These are phyloP conservation scores for Trichoderma gracile DNA, from an alignment of 2,329 filamentous ascomycete species.

Conservation along the genomic window DNA sequence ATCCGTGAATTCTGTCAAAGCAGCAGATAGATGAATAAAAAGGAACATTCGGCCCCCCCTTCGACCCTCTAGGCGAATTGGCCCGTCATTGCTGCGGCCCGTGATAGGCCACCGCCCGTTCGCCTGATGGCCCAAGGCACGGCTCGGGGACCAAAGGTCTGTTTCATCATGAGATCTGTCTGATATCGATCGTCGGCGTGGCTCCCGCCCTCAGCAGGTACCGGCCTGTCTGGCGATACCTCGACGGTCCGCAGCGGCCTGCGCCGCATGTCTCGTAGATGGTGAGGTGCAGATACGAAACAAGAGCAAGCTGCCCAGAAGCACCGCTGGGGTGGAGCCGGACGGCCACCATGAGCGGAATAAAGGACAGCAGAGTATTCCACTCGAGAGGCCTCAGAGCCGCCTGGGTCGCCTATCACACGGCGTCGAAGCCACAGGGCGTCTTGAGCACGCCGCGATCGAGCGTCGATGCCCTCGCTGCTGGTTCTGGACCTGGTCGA, in stretches of 20 bases:
- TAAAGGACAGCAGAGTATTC: conserved; percentile 3
- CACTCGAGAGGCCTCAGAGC: conserved; percentile 15
- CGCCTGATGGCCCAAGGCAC: conserved; percentile 10
- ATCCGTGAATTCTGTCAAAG: too few species aligned
- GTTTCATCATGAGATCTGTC: conserved; percentile 26
- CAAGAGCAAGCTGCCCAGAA: background rate
- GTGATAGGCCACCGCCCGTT: conserved; percentile 13
- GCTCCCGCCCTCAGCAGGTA: background rate
- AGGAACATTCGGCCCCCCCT: background rate
- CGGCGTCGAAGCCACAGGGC: background rate
- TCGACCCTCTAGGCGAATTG: conserved; percentile 9
- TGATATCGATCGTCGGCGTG: conserved; percentile 24
- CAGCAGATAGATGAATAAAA: background rate
- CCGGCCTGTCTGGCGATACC: conserved; percentile 8
- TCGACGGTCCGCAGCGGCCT: background rate
- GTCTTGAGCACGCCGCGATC: background rate
- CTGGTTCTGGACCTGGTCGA: background rate
- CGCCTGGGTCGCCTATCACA: background rate
- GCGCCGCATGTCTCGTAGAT: conserved; percentile 2
- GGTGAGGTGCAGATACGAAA: conserved; percentile 10
- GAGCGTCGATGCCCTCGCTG: background rate
- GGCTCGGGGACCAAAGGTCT: conserved; percentile 17
- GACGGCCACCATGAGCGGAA: conserved; percentile 12
- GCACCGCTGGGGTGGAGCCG: conserved; percentile 6
- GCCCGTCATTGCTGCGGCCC: background rate